Evolutionary conservation across 2,329 filamentous ascomycete species (phyloP).

Genomic region (Pestalotiopsis sp.): DNA sequence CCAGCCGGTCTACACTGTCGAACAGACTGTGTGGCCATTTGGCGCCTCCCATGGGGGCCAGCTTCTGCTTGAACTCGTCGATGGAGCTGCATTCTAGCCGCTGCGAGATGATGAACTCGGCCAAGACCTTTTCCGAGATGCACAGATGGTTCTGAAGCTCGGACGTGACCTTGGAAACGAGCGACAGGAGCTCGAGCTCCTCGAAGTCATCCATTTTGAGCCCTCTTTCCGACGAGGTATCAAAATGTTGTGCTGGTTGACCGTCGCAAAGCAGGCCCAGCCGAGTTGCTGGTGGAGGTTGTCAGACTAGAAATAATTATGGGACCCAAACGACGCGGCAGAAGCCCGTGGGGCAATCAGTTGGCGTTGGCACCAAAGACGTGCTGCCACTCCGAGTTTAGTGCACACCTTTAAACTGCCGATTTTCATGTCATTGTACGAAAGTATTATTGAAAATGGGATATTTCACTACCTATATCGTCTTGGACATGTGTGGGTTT

Average conservation of each 20-base stretch:
- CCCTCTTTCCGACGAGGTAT: background rate
- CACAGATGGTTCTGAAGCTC: slow-evolving; percentile 94
- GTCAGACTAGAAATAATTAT: background rate
- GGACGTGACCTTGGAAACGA: slow-evolving; percentile 92
- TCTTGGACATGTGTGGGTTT: no score
- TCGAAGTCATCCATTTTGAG: slow-evolving; percentile 82
- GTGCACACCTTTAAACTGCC: background rate
- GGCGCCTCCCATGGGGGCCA: slow-evolving; percentile 76
- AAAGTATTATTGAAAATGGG: no score
- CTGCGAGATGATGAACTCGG: slow-evolving; percentile 94
- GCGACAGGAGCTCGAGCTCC: slow-evolving; percentile 87
- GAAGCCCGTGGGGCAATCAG: background rate
- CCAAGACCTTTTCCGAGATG: slow-evolving; percentile 89
- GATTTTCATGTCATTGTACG: background rate
- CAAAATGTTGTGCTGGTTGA: background rate
- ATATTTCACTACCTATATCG: no score
- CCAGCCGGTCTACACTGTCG: slow-evolving; percentile 87
- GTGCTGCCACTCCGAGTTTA: background rate
- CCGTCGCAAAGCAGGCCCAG: background rate
- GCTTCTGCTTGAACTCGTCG: slow-evolving; percentile 73
- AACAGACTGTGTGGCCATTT: slow-evolving; percentile 84
- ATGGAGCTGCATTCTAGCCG: slow-evolving; percentile 74
- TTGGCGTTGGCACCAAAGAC: background rate
- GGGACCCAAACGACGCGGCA: background rate
- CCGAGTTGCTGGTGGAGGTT: background rate